Percentiles rank a stretch among this genome's conserved stretches.
Evolutionary conservation across 179 eudicot species (phyloP).

Genomic region (Silene noctiflora): DNA sequence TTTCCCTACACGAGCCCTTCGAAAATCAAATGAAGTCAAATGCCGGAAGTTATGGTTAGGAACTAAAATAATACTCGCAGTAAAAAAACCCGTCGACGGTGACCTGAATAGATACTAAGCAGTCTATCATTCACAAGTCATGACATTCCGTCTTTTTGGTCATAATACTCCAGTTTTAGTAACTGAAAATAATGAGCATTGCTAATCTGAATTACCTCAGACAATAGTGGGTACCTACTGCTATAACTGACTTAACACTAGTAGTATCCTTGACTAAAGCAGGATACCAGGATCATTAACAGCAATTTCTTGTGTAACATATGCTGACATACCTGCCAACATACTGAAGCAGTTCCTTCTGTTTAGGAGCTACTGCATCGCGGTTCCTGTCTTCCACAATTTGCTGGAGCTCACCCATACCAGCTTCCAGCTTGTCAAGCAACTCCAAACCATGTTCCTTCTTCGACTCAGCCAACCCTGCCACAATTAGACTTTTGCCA

Average conservation of each 20-base stretch:
- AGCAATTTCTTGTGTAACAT: neutral
- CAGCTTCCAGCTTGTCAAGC: constrained; percentile 76
- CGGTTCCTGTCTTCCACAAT: constrained; percentile 81
- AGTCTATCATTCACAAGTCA: neutral
- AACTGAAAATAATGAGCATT: neutral
- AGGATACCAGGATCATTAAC: neutral
- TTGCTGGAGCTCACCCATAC: constrained; percentile 75
- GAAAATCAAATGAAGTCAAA: neutral
- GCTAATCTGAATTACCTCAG: neutral
- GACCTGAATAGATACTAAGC: neutral
- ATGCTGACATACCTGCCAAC: constrained; percentile 61
- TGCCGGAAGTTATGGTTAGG: neutral
- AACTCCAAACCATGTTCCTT: constrained; percentile 73
- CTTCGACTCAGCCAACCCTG: constrained; percentile 90
- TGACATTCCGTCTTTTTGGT: neutral
- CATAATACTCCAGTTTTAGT: neutral
- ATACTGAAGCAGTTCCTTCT: constrained; percentile 80
- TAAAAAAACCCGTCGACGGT: neutral
- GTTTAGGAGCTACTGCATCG: constrained; percentile 76
- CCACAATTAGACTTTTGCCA: constrained; percentile 64
- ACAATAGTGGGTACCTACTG: neutral
- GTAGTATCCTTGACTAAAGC: neutral
- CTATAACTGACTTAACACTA: neutral
- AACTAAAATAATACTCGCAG: neutral
- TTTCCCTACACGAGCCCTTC: neutral